A percentile compares a stretch with the other conserved stretches of the same genome.
These are phyloP conservation scores for Cutaneotrichosporon curvatum DNA, from an alignment of 1,284 basidiomycete species.

Conservation along the genomic window DNA sequence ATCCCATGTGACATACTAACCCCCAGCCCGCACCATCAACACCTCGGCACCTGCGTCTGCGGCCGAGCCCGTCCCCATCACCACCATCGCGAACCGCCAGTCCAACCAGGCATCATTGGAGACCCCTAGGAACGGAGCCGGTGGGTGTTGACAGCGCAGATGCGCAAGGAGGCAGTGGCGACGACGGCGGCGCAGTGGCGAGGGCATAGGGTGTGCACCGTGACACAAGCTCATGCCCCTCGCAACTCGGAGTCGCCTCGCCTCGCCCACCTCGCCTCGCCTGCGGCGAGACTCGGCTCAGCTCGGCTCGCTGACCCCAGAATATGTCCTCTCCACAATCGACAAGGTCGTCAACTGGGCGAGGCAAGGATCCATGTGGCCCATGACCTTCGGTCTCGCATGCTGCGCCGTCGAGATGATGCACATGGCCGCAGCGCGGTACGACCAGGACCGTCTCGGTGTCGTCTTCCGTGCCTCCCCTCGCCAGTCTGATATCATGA, in stretches of 20 bases:
- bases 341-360: conserved; percentile 99
- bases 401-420: conserved; percentile 99
- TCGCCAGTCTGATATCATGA: conserved; percentile 98
- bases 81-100: conserved; percentile 57
- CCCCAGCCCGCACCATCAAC: conserved; percentile 25
- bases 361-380: conserved; percentile 97
- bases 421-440: conserved; percentile 85
- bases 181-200: neutral
- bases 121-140: conserved; percentile 80
- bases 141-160: conserved; percentile 50
- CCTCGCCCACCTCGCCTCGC: too few species aligned
- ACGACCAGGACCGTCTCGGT: conserved; percentile 97
- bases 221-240: too few species aligned
- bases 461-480: conserved; percentile 98
- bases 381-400: conserved; percentile 96
- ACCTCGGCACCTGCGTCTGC: conserved; percentile 28
- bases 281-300: too few species aligned
- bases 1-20: neutral
- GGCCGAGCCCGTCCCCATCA: conserved; percentile 42
- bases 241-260: too few species aligned
- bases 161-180: neutral
- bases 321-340: conserved; percentile 91
- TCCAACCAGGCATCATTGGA: conserved; percentile 80
- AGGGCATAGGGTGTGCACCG: neutral
- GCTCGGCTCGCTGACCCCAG: conserved; percentile 47